phyloP scores from a whole-genome alignment of 2,329 filamentous ascomycete genomes.

The Ramularia collo-cygni region DNA sequence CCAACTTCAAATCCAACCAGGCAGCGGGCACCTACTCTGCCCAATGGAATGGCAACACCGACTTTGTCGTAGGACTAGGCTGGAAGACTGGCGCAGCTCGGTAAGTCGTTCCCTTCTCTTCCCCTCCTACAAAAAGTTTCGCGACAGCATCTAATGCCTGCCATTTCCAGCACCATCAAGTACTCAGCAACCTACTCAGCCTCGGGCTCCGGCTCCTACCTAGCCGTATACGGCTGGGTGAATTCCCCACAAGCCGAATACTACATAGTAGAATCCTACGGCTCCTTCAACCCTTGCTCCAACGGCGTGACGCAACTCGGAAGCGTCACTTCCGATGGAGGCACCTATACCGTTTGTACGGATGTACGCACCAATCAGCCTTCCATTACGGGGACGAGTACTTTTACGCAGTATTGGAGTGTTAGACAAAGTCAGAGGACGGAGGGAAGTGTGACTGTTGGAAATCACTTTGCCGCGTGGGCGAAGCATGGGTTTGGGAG shows the following conservation, averaged over 20 bases:
- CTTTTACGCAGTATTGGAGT: constrained; percentile 48
- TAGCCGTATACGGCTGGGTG: constrained; percentile 54
- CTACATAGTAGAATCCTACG: constrained; percentile 51
- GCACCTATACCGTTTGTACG: constrained; percentile 47
- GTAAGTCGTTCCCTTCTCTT: too few species aligned
- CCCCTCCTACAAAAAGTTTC: neutral
- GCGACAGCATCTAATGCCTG: neutral
- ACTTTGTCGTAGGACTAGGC: constrained; percentile 52
- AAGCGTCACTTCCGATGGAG: constrained; percentile 46
- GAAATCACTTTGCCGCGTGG: constrained; percentile 51
- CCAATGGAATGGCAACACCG: constrained; percentile 41
- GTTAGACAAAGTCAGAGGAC: constrained; percentile 45
- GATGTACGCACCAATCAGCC: constrained; percentile 41
- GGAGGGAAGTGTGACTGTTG: constrained; percentile 44
- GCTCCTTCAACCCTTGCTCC: constrained; percentile 40
- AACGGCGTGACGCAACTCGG: constrained; percentile 45
- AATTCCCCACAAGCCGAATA: constrained; percentile 49
- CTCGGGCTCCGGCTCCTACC: constrained; percentile 39
- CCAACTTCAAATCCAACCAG: too few species aligned
- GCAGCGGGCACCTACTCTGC: constrained; percentile 44
- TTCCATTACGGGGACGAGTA: constrained; percentile 46
- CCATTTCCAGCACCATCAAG: constrained; percentile 14
- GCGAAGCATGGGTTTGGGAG: constrained; percentile 5
- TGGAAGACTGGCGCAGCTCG: constrained; percentile 36
- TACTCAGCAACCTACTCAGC: constrained; percentile 15